phyloP scores from a whole-genome alignment of 805 yeast species.

The Candida golubevii region DNA sequence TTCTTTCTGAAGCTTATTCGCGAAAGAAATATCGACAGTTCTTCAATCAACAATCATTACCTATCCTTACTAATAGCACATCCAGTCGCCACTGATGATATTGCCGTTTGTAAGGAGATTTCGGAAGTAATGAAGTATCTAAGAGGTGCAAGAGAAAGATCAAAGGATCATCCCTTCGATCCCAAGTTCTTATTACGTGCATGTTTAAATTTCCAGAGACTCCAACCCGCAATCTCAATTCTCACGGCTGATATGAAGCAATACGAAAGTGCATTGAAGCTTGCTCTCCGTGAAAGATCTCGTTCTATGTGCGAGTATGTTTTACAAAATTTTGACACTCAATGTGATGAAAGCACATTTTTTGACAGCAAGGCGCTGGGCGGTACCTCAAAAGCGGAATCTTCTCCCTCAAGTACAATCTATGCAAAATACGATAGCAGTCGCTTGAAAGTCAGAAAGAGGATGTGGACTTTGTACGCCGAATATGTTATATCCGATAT shows the following conservation, averaged over 20 bases:
- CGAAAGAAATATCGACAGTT: constrained; percentile 37
- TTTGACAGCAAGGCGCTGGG: constrained; percentile 18
- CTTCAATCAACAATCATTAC: constrained; percentile 62
- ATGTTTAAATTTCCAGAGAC: constrained; percentile 56
- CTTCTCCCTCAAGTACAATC: constrained; percentile 13
- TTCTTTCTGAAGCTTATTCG: constrained; percentile 52
- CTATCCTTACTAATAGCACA: constrained; percentile 60
- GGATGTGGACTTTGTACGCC: constrained; percentile 48
- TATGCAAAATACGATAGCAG: constrained; percentile 33
- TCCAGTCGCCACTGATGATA: constrained; percentile 32
- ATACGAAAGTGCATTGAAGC: constrained; percentile 73
- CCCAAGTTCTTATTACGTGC: constrained; percentile 70
- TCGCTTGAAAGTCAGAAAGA: constrained; percentile 48
- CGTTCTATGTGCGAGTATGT: constrained; percentile 48
- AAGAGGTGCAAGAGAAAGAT: constrained; percentile 15
- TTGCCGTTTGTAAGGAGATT: constrained; percentile 33
- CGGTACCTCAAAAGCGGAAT: not conserved
- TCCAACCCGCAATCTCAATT: constrained; percentile 68
- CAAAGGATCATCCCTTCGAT: constrained; percentile 43
- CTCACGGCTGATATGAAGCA: constrained; percentile 59
- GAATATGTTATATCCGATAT: too few species aligned
- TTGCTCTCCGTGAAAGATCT: constrained; percentile 63
- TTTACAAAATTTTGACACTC: constrained; percentile 27
- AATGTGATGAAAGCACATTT: constrained; percentile 12
- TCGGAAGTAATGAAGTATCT: constrained; percentile 26